Evolutionary conservation across 1,284 basidiomycete genomes (phyloP), one percentile per base, ranked within the genome.

Genomic region (Pyrrhoderma lamaoense): DNA sequence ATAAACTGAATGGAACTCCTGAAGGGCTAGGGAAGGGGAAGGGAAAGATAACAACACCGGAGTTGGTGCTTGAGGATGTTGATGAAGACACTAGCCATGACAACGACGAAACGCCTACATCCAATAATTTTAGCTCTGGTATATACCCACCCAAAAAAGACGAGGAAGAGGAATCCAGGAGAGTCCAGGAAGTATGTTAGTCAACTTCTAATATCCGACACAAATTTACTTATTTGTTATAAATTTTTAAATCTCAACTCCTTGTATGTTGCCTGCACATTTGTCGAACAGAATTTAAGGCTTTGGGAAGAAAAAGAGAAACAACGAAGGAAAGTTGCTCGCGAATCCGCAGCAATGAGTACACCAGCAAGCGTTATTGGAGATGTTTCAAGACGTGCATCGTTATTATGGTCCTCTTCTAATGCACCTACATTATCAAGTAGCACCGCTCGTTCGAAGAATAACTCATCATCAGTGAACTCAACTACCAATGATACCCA

Each of bases 221-320:
- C 23, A 11, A 8, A 45, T 3, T 3, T 36, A 40, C 22, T 36
- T 31, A 37, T 31, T 25, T 19, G 7, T 4, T 31, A 42, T 37
- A 18, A 13, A 31, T 5, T 14, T 14, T 21, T 23, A 9, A 34
- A n/a, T n/a, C n/a, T 18, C 14, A 25, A 25, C 11, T 34, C 4
- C 46, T 27, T 8, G 21, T 48, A 50, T 43, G 51, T 11, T 5
- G 11, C 27, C 11, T 5, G 27, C 27, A 11, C 27, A 31, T 31
- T 31, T 31, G 27, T 5, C 27, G 27, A 31, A 11, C 57, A 89
- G 86, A 89, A 79, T 55, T 70, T 89, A 18, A 73, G 74, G 54
- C 75, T 75, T 38, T 89, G 85, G 87, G 86, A 89, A 57, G 65
- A 77, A 42, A 76, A 76, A 34, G 86, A 89, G 62, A 75, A 82